phyloP scores from a whole-genome alignment of 257 asterid genomes.

The Primulina tabacum region DNA sequence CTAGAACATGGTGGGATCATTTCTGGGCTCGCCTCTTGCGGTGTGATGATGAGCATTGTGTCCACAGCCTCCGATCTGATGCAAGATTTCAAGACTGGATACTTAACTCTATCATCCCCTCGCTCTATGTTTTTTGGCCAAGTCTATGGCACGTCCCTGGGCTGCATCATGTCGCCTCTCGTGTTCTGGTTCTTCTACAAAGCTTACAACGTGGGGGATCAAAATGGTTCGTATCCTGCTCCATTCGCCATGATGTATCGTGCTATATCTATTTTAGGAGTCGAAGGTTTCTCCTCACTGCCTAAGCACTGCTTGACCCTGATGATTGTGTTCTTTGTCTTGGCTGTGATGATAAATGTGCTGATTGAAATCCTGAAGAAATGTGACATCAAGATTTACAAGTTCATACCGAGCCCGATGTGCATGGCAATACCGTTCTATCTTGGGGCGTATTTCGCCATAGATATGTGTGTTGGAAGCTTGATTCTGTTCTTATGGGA shows the following conservation, averaged over 20 bases:
- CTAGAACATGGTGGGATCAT: constrained; percentile 50
- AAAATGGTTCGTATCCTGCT: constrained; percentile 46
- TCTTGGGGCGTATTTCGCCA: constrained; percentile 62
- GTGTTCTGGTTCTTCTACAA: constrained; percentile 65
- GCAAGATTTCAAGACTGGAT: constrained; percentile 73
- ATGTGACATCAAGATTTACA: constrained; percentile 43
- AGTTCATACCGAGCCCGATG: constrained; percentile 74
- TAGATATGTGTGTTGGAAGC: constrained; percentile 82
- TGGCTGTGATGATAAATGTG: constrained; percentile 33
- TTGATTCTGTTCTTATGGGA: constrained; percentile 48
- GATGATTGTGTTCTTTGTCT: constrained; percentile 32
- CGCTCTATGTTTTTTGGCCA: constrained; percentile 65
- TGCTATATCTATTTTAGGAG: constrained; percentile 55
- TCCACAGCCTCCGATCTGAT: constrained; percentile 61
- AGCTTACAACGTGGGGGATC: constrained; percentile 52
- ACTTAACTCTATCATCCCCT: constrained; percentile 59
- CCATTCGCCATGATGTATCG: constrained; percentile 52
- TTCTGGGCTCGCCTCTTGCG: constrained; percentile 69
- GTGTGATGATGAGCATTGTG: constrained; percentile 71
- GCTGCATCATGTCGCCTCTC: constrained; percentile 45
- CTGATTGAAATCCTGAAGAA: constrained; percentile 23
- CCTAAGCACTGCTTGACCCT: constrained; percentile 59
- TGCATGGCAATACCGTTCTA: constrained; percentile 85
- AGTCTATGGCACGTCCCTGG: constrained; percentile 56
- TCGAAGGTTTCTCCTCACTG: constrained; percentile 56